Conservation (phyloP, 805 yeast genomes). For the Ogataea saltuana region DNA sequence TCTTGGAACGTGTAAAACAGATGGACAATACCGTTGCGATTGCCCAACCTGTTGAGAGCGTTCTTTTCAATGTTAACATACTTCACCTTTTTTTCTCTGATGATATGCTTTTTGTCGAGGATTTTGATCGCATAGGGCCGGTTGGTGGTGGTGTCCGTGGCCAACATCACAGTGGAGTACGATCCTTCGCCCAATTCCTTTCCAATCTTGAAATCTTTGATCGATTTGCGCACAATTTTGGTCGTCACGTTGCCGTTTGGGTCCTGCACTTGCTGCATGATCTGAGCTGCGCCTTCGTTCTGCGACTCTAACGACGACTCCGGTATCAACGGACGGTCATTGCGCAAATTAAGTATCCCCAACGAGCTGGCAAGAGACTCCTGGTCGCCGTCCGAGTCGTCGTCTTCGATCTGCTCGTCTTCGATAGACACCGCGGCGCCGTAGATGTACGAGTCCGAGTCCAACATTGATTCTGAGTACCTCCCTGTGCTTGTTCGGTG, state of each 20-base stretch:
- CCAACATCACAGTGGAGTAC: slow-evolving; percentile 89
- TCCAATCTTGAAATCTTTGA: slow-evolving; percentile 86
- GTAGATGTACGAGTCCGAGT: neutral
- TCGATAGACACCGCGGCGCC: slow-evolving; percentile 2
- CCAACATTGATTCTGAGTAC: slow-evolving; percentile 1
- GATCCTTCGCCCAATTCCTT: slow-evolving; percentile 93
- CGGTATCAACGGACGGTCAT: slow-evolving; percentile 12
- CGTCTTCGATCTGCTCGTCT: neutral
- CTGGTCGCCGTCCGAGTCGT: neutral
- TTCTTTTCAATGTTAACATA: slow-evolving; percentile 83
- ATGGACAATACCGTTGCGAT: slow-evolving; percentile 62
- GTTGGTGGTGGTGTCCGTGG: slow-evolving; percentile 68
- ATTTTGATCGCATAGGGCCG: slow-evolving; percentile 74
- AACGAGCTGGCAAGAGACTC: neutral
- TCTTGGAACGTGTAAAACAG: slow-evolving; percentile 81
- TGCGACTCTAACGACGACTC: slow-evolving; percentile 48
- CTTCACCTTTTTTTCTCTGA: slow-evolving; percentile 79
- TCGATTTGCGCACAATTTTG: slow-evolving; percentile 52
- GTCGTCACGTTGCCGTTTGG: slow-evolving; percentile 52
- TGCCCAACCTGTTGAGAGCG: slow-evolving; percentile 68
- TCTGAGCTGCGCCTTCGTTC: slow-evolving; percentile 59
- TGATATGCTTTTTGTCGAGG: slow-evolving; percentile 73
- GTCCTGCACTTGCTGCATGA: slow-evolving; percentile 46
- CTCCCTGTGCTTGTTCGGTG: neutral
- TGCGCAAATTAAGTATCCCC: neutral